Evolutionary conservation across 805 yeast genomes (phyloP).

Genomic region (Candida corydali): DNA sequence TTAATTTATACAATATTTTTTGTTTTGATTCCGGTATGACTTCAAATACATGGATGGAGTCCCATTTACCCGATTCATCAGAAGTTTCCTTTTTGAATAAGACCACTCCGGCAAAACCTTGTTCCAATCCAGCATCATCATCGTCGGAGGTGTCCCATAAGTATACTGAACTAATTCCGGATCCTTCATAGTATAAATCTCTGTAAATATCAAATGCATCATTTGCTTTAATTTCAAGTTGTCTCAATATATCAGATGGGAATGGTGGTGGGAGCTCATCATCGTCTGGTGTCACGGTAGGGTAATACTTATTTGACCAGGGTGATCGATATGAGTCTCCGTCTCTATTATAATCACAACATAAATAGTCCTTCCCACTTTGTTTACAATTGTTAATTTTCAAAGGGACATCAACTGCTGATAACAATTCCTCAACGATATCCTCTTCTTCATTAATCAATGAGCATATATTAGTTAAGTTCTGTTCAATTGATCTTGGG

Average conservation of each 20-base stretch:
- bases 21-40: slow-evolving; percentile 40
- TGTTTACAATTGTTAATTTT: slow-evolving; percentile 45
- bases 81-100: slow-evolving; percentile 69
- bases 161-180: slow-evolving; percentile 81
- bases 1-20: slow-evolving; percentile 58
- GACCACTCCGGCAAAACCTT: slow-evolving; percentile 88
- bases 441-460: slow-evolving; percentile 35
- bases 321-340: slow-evolving; percentile 92
- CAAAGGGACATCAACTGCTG: slow-evolving; percentile 86
- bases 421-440: slow-evolving; percentile 80
- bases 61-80: slow-evolving; percentile 67
- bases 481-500: slow-evolving; percentile 30
- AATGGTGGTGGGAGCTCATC: slow-evolving; percentile 67
- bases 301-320: slow-evolving; percentile 75
- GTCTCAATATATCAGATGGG: slow-evolving; percentile 65
- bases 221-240: slow-evolving; percentile 76
- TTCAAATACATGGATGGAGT: slow-evolving; percentile 90
- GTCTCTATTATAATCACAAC: slow-evolving; percentile 94
- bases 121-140: slow-evolving; percentile 27
- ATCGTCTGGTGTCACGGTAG: slow-evolving; percentile 33
- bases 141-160: slow-evolving; percentile 83
- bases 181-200: slow-evolving; percentile 90
- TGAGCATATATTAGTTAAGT: slow-evolving; percentile 34
- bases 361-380: slow-evolving; percentile 64
- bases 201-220: slow-evolving; percentile 90